Conservation (phyloP, 345 rosid genomes). For the Gossypium rotundifolium region DNA sequence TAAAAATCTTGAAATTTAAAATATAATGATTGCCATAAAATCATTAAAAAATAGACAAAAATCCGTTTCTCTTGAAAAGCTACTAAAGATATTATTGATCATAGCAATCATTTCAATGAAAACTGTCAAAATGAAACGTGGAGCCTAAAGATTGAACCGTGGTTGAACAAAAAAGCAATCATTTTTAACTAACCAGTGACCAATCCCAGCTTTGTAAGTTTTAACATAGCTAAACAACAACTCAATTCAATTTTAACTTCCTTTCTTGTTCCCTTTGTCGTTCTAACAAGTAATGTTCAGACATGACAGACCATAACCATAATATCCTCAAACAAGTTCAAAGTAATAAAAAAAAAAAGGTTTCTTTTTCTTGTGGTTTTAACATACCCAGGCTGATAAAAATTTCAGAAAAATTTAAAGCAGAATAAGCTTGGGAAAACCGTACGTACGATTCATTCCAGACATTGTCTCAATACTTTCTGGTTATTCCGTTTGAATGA, state of each 20-base stretch:
- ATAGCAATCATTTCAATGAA: constrained; percentile 1
- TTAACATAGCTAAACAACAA: background rate
- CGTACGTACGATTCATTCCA: constrained; percentile 5
- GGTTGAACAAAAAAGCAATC: background rate
- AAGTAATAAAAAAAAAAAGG: background rate
- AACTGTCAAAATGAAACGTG: constrained; percentile 1
- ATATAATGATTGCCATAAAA: no score
- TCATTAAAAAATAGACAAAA: no score
- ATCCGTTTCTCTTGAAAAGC: background rate
- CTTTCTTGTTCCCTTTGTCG: background rate
- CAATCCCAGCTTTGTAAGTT: no score
- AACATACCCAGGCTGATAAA: background rate
- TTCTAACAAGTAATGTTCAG: background rate
- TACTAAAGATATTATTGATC: background rate
- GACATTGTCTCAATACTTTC: constrained; percentile 1
- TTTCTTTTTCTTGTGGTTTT: background rate
- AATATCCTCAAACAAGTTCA: background rate
- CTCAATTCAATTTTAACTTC: background rate
- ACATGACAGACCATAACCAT: background rate
- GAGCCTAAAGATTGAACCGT: constrained; percentile 19
- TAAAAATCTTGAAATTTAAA: no score
- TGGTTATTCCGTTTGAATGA: constrained; percentile 19
- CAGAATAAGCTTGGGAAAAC: background rate
- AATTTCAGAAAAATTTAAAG: background rate
- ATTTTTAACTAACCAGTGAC: no score